A percentile compares a stretch with the other conserved stretches of the same genome.
Conservation (phyloP, 495 filamentous ascomycete species). For the Sabuloglossum arenarium region DNA sequence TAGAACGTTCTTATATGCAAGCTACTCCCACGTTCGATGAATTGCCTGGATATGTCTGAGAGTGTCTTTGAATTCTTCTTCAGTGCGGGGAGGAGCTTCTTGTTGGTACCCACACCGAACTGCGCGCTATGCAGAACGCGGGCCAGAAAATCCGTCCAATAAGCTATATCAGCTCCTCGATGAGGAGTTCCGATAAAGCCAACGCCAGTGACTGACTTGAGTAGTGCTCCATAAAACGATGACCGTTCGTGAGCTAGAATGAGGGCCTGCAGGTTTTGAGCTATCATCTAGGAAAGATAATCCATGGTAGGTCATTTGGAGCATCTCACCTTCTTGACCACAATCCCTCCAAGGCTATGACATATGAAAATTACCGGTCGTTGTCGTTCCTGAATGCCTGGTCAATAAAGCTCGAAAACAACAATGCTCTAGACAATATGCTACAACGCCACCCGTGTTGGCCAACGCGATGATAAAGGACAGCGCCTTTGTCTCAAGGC, state of each 20-base stretch:
- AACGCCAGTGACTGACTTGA: slow-evolving; percentile 32
- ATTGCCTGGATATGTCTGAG: neutral
- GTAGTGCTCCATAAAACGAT: neutral
- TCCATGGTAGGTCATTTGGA: neutral
- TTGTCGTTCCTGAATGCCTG: neutral
- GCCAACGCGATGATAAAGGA: no score
- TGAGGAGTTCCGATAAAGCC: slow-evolving; percentile 43
- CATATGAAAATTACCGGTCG: slow-evolving; percentile 26
- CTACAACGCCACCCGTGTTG: no score
- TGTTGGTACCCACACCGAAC: neutral
- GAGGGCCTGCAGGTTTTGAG: neutral
- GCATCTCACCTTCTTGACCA: neutral
- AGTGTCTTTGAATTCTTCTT: neutral
- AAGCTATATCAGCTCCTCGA: neutral
- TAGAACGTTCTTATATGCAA: slow-evolving; percentile 1
- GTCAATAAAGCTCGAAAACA: neutral
- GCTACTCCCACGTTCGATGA: neutral
- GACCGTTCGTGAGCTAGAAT: neutral
- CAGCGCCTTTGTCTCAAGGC: no score
- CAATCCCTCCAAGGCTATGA: slow-evolving; percentile 1
- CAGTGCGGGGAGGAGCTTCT: neutral
- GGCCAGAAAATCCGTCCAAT: neutral
- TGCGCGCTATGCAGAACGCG: neutral
- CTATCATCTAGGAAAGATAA: neutral
- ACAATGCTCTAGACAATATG: neutral